phyloP scores from a whole-genome alignment of 1,284 basidiomycete genomes.

The Spongispora temasekensis region DNA sequence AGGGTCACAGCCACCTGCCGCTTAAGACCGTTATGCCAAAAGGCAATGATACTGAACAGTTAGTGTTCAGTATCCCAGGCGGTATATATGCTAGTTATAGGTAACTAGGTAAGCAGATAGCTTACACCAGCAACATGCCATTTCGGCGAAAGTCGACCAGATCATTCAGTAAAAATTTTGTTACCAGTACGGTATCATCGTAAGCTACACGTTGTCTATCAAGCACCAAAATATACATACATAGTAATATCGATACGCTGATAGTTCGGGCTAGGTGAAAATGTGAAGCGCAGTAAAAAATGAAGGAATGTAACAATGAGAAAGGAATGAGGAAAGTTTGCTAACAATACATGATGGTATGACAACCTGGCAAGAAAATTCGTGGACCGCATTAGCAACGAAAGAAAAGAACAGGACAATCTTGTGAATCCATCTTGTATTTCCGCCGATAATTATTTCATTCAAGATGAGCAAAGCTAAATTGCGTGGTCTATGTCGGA shows the following conservation, averaged over 20 bases:
- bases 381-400: neutral
- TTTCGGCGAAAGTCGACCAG: too few relatives aligned
- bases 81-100: too few relatives aligned
- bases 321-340: neutral
- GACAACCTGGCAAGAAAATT: neutral
- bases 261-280: slow-evolving; percentile 1
- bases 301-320: neutral
- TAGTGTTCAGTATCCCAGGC: too few relatives aligned
- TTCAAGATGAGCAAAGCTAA: slow-evolving; percentile 2
- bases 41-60: too few relatives aligned
- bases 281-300: slow-evolving; percentile 11
- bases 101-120: too few relatives aligned
- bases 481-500: slow-evolving; percentile 14
- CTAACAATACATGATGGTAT: slow-evolving; percentile 31
- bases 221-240: slow-evolving; percentile 14
- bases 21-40: too few relatives aligned
- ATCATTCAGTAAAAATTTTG: too few relatives aligned
- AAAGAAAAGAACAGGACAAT: neutral
- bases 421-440: too few relatives aligned
- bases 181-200: neutral
- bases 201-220: slow-evolving; percentile 24
- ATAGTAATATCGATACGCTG: slow-evolving; percentile 26
- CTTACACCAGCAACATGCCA: too few relatives aligned
- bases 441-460: neutral
- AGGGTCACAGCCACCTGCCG: too few relatives aligned